These are phyloP conservation scores for Paspalum vaginatum DNA, from an alignment of 176 grass and related monocot genomes.

Conservation along the genomic window DNA sequence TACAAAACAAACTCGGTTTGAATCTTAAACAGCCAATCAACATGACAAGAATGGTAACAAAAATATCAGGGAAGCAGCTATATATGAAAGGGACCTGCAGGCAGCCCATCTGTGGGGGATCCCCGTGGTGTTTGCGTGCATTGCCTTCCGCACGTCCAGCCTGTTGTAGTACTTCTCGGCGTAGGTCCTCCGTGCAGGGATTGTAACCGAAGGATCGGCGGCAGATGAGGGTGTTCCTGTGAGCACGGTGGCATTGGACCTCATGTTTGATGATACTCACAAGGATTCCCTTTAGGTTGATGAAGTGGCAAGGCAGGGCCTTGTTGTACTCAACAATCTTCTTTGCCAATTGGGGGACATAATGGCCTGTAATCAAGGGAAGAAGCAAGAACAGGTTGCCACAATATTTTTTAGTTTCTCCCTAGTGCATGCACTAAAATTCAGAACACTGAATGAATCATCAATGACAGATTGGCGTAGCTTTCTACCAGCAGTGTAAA, in stretches of 20 bases:
- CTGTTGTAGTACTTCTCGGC: slow-evolving; percentile 95
- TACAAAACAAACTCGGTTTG: neutral
- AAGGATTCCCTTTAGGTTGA: slow-evolving; percentile 90
- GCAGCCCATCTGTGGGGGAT: slow-evolving; percentile 95
- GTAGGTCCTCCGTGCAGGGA: slow-evolving; percentile 88
- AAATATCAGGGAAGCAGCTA: neutral
- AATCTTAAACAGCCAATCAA: neutral
- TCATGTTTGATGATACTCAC: slow-evolving; percentile 50
- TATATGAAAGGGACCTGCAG: slow-evolving; percentile 62
- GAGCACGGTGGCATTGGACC: slow-evolving; percentile 36
- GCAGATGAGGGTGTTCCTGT: slow-evolving; percentile 72
- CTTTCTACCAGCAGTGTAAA: slow-evolving; percentile 92
- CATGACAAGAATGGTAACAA: neutral
- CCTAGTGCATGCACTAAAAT: neutral
- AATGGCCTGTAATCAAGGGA: slow-evolving; percentile 64
- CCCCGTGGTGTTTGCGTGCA: slow-evolving; percentile 82
- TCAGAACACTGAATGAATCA: neutral
- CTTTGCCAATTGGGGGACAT: slow-evolving; percentile 86
- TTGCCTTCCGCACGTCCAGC: slow-evolving; percentile 75
- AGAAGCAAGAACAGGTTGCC: neutral
- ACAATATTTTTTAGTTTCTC: neutral
- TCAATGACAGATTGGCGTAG: slow-evolving; percentile 56
- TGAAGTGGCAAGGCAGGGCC: slow-evolving; percentile 60
- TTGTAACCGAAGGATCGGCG: slow-evolving; percentile 78
- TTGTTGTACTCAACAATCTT: slow-evolving; percentile 84